Conservation (phyloP, 1,284 basidiomycete species). For the Cutaneotrichosporon sp. region DNA sequence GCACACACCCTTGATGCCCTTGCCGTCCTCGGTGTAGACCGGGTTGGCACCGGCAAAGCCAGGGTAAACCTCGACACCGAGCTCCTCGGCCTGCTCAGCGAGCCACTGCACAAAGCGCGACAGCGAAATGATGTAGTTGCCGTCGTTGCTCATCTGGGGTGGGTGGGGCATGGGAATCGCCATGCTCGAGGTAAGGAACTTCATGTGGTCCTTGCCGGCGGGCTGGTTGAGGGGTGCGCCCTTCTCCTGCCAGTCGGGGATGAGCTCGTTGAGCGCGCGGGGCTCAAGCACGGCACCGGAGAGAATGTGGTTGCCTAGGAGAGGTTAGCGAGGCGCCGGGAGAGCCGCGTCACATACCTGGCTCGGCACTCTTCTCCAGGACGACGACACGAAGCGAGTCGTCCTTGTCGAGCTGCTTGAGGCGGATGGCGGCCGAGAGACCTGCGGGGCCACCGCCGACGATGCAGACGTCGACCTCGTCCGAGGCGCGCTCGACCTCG, state of each 20-base stretch:
- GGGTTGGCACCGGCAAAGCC: conserved; percentile 89
- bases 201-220: conserved; percentile 77
- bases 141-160: conserved; percentile 92
- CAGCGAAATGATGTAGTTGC: conserved; percentile 90
- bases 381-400: conserved; percentile 86
- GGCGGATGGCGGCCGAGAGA: conserved; percentile 87
- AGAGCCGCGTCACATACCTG: conserved; percentile 62
- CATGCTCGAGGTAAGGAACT: conserved; percentile 60
- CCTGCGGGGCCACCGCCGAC: conserved; percentile 95
- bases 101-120: conserved; percentile 88
- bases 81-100: conserved; percentile 70
- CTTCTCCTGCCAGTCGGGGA: conserved; percentile 75
- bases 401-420: conserved; percentile 85
- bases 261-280: conserved; percentile 80
- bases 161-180: conserved; percentile 89
- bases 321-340: not conserved
- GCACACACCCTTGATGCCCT: conserved; percentile 70
- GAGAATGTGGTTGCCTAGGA: conserved; percentile 81
- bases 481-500: conserved; percentile 66
- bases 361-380: conserved; percentile 89
- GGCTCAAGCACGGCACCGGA: conserved; percentile 96
- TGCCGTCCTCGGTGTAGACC: conserved; percentile 65
- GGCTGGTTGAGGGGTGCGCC: conserved; percentile 65
- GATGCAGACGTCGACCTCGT: conserved; percentile 94
- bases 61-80: conserved; percentile 94